phyloP scores from a whole-genome alignment of 1,284 basidiomycete species.

The Malassezia psittaci region DNA sequence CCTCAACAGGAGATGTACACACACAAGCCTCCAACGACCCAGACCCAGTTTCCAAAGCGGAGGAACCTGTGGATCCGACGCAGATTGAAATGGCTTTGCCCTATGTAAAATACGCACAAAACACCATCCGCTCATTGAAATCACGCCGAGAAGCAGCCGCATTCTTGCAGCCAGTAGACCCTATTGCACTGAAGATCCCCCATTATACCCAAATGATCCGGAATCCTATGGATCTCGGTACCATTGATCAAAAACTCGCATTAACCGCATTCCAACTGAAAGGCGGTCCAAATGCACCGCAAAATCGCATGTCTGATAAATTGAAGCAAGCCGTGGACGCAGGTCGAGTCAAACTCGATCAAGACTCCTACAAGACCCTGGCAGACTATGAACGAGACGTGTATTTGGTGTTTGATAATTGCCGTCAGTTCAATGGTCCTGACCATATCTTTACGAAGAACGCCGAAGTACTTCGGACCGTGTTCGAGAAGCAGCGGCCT shows the following conservation, averaged over 20 bases:
- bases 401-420: constrained; percentile 70
- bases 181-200: constrained; percentile 77
- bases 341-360: constrained; percentile 23
- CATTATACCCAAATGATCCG: constrained; percentile 81
- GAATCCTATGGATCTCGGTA: constrained; percentile 88
- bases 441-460: constrained; percentile 70
- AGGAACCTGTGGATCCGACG: background rate
- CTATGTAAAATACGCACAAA: constrained; percentile 73
- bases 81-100: constrained; percentile 36
- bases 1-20: too few species aligned
- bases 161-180: constrained; percentile 81
- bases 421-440: constrained; percentile 75
- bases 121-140: constrained; percentile 71
- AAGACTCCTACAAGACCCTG: constrained; percentile 29
- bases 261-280: constrained; percentile 34
- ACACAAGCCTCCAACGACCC: too few species aligned
- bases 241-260: constrained; percentile 68
- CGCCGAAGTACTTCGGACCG: constrained; percentile 69
- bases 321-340: constrained; percentile 26
- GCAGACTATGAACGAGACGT: constrained; percentile 39
- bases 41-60: too few species aligned
- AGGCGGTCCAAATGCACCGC: constrained; percentile 19
- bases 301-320: constrained; percentile 29
- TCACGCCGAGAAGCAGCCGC: constrained; percentile 72
- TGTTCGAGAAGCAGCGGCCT: constrained; percentile 72